Percentiles rank a stretch among this genome's conserved stretches.
Conservation (phyloP, 805 yeast species). For the Pichia thaimueangensis region DNA sequence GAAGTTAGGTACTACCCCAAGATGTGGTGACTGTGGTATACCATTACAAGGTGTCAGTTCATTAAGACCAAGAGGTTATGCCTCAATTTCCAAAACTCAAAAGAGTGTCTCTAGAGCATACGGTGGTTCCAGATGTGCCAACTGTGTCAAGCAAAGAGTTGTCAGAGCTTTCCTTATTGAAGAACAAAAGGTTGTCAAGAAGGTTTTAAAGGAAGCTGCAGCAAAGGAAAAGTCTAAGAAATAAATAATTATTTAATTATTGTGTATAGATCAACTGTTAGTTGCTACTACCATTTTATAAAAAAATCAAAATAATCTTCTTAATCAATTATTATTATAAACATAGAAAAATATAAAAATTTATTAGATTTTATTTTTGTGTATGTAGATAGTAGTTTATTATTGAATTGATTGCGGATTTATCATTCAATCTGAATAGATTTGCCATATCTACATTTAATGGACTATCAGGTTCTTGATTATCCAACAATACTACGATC, state of each 20-base stretch:
- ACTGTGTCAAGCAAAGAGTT: slow-evolving; percentile 98
- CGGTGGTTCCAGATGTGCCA: slow-evolving; percentile 99
- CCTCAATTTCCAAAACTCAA: slow-evolving; percentile 88
- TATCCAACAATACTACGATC: slow-evolving; percentile 47
- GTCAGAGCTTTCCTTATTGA: slow-evolving; percentile 99
- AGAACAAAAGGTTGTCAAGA: slow-evolving; percentile 99
- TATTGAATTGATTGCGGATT: slow-evolving; percentile 35
- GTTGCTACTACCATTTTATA: no score
- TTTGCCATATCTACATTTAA: slow-evolving; percentile 65
- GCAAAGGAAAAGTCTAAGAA: slow-evolving; percentile 67
- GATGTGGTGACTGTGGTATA: slow-evolving; percentile 83
- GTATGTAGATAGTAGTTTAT: slow-evolving; percentile 34
- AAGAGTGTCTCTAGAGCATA: slow-evolving; percentile 99
- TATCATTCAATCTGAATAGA: slow-evolving; percentile 43
- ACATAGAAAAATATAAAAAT: neutral
- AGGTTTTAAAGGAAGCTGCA: slow-evolving; percentile 95
- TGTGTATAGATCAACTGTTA: no score
- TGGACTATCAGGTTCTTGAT: slow-evolving; percentile 70
- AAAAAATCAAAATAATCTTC: no score
- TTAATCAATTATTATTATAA: neutral
- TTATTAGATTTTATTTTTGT: neutral
- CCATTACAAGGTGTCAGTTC: slow-evolving; percentile 69
- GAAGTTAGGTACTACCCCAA: slow-evolving; percentile 82
- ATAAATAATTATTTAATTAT: slow-evolving; percentile 13
- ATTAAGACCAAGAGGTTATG: slow-evolving; percentile 98